These are phyloP conservation scores for Venturia nashicola DNA, from an alignment of 2,329 filamentous ascomycete genomes.

Conservation along the genomic window DNA sequence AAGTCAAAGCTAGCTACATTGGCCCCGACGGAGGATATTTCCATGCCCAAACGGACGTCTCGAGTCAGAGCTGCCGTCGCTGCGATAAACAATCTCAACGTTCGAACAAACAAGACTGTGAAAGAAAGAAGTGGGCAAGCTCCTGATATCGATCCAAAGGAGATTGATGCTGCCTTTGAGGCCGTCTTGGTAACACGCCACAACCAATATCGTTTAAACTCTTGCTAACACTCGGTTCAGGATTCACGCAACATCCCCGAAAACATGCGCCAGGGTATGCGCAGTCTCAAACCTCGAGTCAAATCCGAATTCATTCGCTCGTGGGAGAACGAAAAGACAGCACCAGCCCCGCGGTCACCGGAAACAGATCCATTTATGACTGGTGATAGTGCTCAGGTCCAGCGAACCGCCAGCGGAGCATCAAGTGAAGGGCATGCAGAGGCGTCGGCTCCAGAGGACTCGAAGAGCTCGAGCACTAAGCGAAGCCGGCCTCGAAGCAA, in stretches of 20 bases:
- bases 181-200: constrained; percentile 45
- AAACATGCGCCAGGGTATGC: constrained; percentile 90
- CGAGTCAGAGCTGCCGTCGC: constrained; percentile 55
- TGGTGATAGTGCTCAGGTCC: background rate
- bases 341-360: constrained; percentile 27
- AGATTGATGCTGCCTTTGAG: constrained; percentile 52
- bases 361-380: background rate
- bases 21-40: background rate
- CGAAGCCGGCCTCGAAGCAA: constrained; percentile 48
- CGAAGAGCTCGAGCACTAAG: constrained; percentile 28
- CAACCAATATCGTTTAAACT: constrained; percentile 21
- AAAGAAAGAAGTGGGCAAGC: constrained; percentile 15
- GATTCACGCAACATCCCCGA: constrained; percentile 88
- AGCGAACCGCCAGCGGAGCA: constrained; percentile 8
- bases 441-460: background rate
- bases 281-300: constrained; percentile 73
- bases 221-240: constrained; percentile 48
- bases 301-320: constrained; percentile 90
- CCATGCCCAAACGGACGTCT: constrained; percentile 29
- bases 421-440: background rate
- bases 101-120: constrained; percentile 31
- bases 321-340: constrained; percentile 28
- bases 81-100: constrained; percentile 36
- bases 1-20: constrained; percentile 18
- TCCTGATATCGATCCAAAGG: constrained; percentile 32